Conservation (phyloP, 2,329 filamentous ascomycete genomes). For the Alternaria atra region DNA sequence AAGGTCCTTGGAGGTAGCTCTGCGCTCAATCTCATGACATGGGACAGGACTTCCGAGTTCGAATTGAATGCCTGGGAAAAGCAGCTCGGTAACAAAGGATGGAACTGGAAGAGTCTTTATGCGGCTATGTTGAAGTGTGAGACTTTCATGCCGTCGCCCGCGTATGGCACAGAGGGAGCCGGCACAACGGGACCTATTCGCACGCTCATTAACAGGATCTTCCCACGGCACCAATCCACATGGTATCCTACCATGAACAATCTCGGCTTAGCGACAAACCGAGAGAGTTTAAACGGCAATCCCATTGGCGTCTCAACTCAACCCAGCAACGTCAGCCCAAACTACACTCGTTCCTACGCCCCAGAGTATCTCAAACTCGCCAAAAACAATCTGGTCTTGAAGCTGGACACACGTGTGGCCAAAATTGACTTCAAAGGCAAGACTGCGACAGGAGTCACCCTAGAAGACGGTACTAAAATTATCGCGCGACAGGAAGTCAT, state of each 20-base stretch:
- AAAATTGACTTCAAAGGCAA: conserved; percentile 50
- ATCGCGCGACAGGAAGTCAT: conserved; percentile 43
- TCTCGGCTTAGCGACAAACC: conserved; percentile 54
- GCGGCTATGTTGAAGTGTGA: conserved; percentile 47
- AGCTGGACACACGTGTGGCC: conserved; percentile 49
- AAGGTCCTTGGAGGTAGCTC: conserved; percentile 61
- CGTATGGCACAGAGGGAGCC: conserved; percentile 40
- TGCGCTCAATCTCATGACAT: conserved; percentile 54
- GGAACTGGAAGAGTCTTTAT: conserved; percentile 45
- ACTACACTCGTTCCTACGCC: conserved; percentile 61
- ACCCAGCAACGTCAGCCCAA: conserved; percentile 59
- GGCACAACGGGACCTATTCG: conserved; percentile 45
- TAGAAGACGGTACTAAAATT: conserved; percentile 42
- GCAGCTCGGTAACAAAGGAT: conserved; percentile 40
- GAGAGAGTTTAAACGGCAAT: conserved; percentile 60
- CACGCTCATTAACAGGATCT: conserved; percentile 54
- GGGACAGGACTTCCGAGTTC: conserved; percentile 40
- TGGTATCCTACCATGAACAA: conserved; percentile 60
- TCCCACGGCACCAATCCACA: conserved; percentile 54
- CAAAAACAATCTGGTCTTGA: conserved; percentile 55
- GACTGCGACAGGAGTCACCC: conserved; percentile 44
- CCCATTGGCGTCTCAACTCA: conserved; percentile 62
- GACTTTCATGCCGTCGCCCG: conserved; percentile 37
- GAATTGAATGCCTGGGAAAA: conserved; percentile 48
- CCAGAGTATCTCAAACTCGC: conserved; percentile 57